Evolutionary conservation across 148 eudicot genomes (phyloP).

Genomic region (Chenopodium quinoa): DNA sequence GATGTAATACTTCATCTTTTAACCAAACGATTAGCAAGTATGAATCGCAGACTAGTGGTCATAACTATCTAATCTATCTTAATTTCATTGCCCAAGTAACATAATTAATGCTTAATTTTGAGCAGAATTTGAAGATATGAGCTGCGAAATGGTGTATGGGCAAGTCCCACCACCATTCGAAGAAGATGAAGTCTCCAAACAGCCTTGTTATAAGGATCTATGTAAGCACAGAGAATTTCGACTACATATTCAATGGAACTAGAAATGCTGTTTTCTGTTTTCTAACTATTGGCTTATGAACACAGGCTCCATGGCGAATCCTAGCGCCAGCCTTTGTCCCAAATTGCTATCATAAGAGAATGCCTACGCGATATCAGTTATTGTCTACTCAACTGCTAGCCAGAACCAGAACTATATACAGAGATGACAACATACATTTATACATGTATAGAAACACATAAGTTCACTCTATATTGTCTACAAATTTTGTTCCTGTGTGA

Average conservation of each 20-base stretch:
- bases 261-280: background rate
- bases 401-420: background rate
- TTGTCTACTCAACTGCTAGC: constrained; percentile 3
- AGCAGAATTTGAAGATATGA: constrained; percentile 97
- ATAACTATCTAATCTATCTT: background rate
- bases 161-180: constrained; percentile 84
- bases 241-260: background rate
- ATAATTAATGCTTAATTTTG: background rate
- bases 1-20: background rate
- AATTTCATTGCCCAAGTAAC: background rate
- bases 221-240: constrained; percentile 43
- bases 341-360: constrained; percentile 51
- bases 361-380: background rate
- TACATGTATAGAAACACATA: constrained; percentile 14
- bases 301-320: constrained; percentile 78
- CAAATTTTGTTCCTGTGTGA: background rate
- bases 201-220: constrained; percentile 68
- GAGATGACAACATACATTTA: constrained; percentile 1
- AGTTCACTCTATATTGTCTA: background rate
- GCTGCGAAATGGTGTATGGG: constrained; percentile 94
- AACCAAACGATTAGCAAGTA: background rate
- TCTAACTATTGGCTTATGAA: constrained; percentile 10
- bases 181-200: constrained; percentile 70
- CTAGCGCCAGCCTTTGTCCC: constrained; percentile 55
- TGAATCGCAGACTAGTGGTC: background rate